Conservation (phyloP, 495 filamentous ascomycete species). For the Annulohypoxylon nitens region DNA sequence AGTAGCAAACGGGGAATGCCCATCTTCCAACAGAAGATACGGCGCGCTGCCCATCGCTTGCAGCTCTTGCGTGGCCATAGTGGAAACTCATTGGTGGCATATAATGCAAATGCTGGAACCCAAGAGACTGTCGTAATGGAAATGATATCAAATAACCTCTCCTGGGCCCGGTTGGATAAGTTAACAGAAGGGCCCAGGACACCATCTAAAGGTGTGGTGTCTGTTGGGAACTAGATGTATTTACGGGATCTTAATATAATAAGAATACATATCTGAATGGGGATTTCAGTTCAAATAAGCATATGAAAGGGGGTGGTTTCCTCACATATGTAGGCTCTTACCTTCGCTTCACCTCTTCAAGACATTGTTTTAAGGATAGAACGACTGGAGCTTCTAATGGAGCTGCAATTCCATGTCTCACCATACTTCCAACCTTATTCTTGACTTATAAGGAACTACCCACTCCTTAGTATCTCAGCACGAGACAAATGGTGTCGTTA, state of each 20-base stretch:
- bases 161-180: constrained; percentile 30
- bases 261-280: background rate
- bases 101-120: constrained; percentile 16
- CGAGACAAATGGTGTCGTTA: background rate
- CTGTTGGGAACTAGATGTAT: constrained; percentile 25
- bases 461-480: no score
- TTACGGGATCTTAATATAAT: constrained; percentile 3
- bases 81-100: constrained; percentile 35
- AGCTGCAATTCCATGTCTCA: no score
- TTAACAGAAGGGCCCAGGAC: constrained; percentile 33
- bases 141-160: constrained; percentile 19
- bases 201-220: constrained; percentile 37
- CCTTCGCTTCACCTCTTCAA: background rate
- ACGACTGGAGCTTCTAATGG: no score
- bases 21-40: constrained; percentile 39
- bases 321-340: background rate
- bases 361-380: background rate
- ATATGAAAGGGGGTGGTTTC: background rate
- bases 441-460: no score
- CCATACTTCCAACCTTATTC: no score
- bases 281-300: constrained; percentile 6
- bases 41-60: constrained; percentile 32
- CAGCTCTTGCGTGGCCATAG: constrained; percentile 33
- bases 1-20: constrained; percentile 40
- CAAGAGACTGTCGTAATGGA: constrained; percentile 27